phyloP scores from a whole-genome alignment of 2,329 filamentous ascomycete genomes.

The Fusarium hainanense region DNA sequence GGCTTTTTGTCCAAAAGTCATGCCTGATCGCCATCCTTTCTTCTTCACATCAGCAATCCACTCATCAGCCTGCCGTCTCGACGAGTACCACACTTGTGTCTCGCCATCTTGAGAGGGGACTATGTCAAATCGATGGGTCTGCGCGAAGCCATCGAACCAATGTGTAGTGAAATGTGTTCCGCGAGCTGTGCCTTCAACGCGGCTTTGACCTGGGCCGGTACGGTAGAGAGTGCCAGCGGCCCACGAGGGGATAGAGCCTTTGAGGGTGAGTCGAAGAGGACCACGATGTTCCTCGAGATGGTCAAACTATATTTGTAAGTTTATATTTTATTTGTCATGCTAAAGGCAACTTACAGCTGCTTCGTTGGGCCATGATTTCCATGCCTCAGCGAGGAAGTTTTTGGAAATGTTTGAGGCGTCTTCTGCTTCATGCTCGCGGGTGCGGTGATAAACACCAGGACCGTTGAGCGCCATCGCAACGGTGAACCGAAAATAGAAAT shows the following conservation, averaged over 20 bases:
- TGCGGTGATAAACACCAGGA: constrained; percentile 44
- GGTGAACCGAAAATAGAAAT: background rate
- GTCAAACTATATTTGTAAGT: constrained; percentile 66
- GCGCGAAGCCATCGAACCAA: constrained; percentile 84
- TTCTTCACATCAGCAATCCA: constrained; percentile 70
- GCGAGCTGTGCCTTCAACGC: constrained; percentile 66
- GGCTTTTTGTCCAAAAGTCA: constrained; percentile 76
- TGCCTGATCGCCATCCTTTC: constrained; percentile 65
- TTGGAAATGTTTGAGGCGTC: constrained; percentile 41
- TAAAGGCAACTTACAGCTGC: constrained; percentile 53
- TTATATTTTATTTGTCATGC: fast-evolving
- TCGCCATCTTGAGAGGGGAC: constrained; percentile 51
- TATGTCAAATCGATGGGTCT: constrained; percentile 79
- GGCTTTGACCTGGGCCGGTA: constrained; percentile 76
- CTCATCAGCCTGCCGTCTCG: constrained; percentile 73
- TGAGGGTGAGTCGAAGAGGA: constrained; percentile 71
- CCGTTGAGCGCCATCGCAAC: constrained; percentile 45
- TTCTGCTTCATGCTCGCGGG: constrained; percentile 42
- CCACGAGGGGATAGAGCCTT: constrained; percentile 76
- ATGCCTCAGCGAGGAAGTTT: constrained; percentile 49
- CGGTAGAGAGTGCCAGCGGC: constrained; percentile 78
- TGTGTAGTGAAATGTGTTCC: constrained; percentile 73
- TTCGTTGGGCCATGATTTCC: constrained; percentile 61
- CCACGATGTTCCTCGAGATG: constrained; percentile 72
- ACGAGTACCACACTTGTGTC: constrained; percentile 72